Percentiles rank a stretch among this genome's conserved stretches.
phyloP scores from a whole-genome alignment of 2,329 filamentous ascomycete genomes.

The Penicillium verrucosum region DNA sequence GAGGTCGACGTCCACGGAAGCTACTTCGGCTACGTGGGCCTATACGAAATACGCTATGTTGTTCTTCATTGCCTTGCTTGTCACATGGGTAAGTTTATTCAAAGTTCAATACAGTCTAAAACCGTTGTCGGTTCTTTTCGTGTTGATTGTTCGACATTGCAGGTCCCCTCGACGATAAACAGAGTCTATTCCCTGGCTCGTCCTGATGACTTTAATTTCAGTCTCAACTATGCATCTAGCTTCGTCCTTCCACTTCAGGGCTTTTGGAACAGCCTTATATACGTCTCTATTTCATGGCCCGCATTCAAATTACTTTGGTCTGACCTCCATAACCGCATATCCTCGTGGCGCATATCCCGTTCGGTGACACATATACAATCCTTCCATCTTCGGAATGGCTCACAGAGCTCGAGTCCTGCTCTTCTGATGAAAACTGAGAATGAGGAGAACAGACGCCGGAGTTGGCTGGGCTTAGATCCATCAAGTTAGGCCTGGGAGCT shows the following conservation, averaged over 20 bases:
- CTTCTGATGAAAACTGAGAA: background rate
- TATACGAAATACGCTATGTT: conserved; percentile 42
- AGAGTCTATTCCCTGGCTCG: conserved; percentile 68
- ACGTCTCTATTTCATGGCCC: conserved; percentile 65
- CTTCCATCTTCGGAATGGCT: background rate
- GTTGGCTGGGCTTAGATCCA: conserved; percentile 3
- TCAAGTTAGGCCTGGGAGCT: background rate
- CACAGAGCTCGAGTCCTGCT: background rate
- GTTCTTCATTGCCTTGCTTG: conserved; percentile 41
- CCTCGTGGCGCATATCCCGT: background rate
- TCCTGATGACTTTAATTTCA: conserved; percentile 50
- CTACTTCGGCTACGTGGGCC: conserved; percentile 38
- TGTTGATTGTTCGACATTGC: background rate
- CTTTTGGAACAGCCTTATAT: conserved; percentile 80
- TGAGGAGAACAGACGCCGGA: background rate
- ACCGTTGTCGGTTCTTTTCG: background rate
- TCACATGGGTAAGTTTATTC: conserved; percentile 38
- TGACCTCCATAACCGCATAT: conserved; percentile 2
- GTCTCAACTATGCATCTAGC: conserved; percentile 67
- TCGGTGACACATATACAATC: background rate
- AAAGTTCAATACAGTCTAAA: background rate
- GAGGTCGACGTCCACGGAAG: conserved; percentile 24
- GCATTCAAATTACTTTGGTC: conserved; percentile 50
- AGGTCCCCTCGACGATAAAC: conserved; percentile 70
- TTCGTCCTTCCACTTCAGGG: conserved; percentile 78